phyloP scores from a whole-genome alignment of 495 filamentous ascomycete genomes.

The Endocarpon pusillum region DNA sequence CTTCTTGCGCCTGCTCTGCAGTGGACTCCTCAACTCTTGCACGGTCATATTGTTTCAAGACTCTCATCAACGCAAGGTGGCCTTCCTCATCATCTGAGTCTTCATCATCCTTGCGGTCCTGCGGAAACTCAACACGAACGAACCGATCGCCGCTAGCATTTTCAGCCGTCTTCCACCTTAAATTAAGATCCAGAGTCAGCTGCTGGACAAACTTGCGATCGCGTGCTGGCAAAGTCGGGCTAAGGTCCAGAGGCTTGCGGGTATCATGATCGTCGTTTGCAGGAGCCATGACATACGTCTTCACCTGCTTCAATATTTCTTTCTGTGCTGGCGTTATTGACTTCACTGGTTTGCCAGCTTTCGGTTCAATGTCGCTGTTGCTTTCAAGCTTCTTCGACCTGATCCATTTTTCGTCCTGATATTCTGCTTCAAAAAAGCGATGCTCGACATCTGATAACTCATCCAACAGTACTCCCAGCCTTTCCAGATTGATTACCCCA shows the following conservation, averaged over 20 bases:
- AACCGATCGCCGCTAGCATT: slow-evolving; percentile 67
- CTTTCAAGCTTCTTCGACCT: slow-evolving; percentile 46
- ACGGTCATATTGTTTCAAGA: slow-evolving; percentile 77
- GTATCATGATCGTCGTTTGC: slow-evolving; percentile 10
- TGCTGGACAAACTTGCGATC: slow-evolving; percentile 89
- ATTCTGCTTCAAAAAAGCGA: slow-evolving; percentile 79
- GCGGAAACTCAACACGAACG: slow-evolving; percentile 53
- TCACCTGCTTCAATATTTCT: slow-evolving; percentile 63
- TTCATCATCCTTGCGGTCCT: slow-evolving; percentile 29
- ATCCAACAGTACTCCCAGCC: slow-evolving; percentile 62
- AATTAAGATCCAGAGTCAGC: slow-evolving; percentile 60
- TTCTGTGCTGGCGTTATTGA: slow-evolving; percentile 69
- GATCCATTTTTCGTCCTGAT: slow-evolving; percentile 79
- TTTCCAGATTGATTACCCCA: slow-evolving; percentile 72
- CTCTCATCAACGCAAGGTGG: slow-evolving; percentile 61
- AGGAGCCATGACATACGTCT: slow-evolving; percentile 55
- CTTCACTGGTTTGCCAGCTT: slow-evolving; percentile 40
- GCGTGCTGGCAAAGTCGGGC: slow-evolving; percentile 54
- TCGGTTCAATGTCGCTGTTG: slow-evolving; percentile 11
- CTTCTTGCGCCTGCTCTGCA: slow-evolving; percentile 55
- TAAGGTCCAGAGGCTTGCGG: slow-evolving; percentile 46
- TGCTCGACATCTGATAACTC: slow-evolving; percentile 74
- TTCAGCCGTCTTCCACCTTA: slow-evolving; percentile 67
- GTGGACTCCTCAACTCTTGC: slow-evolving; percentile 71
- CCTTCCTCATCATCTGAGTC: slow-evolving; percentile 71